Evolutionary conservation across 805 yeast species (phyloP), one percentile per base, ranked within the genome.

Genomic region (Nakazawaea populi): DNA sequence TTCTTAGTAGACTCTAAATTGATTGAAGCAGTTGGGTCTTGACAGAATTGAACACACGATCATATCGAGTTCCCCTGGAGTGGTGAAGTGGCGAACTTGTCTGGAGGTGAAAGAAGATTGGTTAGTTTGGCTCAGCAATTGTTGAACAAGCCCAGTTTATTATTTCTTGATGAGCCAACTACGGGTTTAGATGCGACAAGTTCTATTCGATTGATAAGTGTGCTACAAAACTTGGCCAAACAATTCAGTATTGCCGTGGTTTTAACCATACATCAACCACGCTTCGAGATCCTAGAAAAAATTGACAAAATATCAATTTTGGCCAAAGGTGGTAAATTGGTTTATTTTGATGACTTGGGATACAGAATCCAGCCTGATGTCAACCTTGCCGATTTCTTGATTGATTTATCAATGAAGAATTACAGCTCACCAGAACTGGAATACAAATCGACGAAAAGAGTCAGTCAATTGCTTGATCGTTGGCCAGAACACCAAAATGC

Each of bases 41-140:
- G 70, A 70, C 40, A 83, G 77, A 48, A 70, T 85, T 46, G 73
- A 75, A 5, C 67, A 80, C 51, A 76, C 81, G 1, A 56, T 67
- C 2, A 79, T 85, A 3, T 77, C 77, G 27, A 74, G 73, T 46
- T 52, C 65, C 4, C 68, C 71, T 4, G 75, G 72, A 41, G 69
- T 70, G 46, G 69, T 74, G 10, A 84, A 41, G 69, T 70, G 46
- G 69, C 74, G 10, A 84, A 80, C 34, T 66, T 86, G 4, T 83
- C 89, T 0, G 94, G 94, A 11, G 94, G 94, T 34, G 92, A 86
- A 59, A 83, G 81, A 56, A 65, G 92, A 56, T 66, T 91, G 52
- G 74, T 83, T 7, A 80, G 88, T 40, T 71, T 86, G 36, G 91
- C 88, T 0, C 76, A 85, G 9, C 91, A 86, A 59, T 68, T 86